Evolutionary conservation across 352 stramenopile genomes (phyloP), one percentile per base, ranked within the genome.

Genomic region (Elongisporangium anandrum): DNA sequence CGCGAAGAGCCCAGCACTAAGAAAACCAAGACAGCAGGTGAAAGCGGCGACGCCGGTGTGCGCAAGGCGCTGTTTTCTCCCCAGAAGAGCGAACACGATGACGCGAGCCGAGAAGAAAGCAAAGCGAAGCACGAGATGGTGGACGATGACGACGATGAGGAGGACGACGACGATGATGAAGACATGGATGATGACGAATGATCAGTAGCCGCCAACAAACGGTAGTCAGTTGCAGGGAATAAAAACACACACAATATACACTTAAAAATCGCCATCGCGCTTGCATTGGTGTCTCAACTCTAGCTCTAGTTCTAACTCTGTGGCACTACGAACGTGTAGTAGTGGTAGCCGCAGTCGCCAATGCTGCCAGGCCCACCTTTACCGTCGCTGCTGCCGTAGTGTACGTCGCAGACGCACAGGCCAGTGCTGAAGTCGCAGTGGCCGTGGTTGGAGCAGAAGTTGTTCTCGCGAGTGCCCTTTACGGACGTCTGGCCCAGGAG

Each of bases 371-470:
- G 65, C 0, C 75, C 78, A 16, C 86, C 82, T 26, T 86, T 85
- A 26, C 86, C 84, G 51, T 95, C 60, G 55, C 81, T 93, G 47
- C 79, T 84, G 53, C 77, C 79, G 56, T 84, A 93, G 57, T 87
- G 75, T 21, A 64, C 52, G 57, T 89, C 70, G 39, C 84, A 94
- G 3, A 51, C 58, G 64, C 84, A 94, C 3, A 78, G 54, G 12
- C 84, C 84, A 0, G 79, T 88, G 50, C 52, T 38, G 41, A 87
- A 86, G 68, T 91, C 78, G 60, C 84, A 93, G 29, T 64, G 62
- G 38, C 81, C 84, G 60, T 90, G 81, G 68, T 90, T 89, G 12
- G 84, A 93, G 61, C 81, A 93, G 47, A 87, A 77, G 4, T 67
- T 81, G 48, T 83, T 81, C 62, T 93, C 84, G 1, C 79, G 68